A percentile compares a stretch with the other conserved stretches of the same genome.
phyloP scores from a whole-genome alignment of 495 filamentous ascomycete genomes.

The Penicillium diatomitis region DNA sequence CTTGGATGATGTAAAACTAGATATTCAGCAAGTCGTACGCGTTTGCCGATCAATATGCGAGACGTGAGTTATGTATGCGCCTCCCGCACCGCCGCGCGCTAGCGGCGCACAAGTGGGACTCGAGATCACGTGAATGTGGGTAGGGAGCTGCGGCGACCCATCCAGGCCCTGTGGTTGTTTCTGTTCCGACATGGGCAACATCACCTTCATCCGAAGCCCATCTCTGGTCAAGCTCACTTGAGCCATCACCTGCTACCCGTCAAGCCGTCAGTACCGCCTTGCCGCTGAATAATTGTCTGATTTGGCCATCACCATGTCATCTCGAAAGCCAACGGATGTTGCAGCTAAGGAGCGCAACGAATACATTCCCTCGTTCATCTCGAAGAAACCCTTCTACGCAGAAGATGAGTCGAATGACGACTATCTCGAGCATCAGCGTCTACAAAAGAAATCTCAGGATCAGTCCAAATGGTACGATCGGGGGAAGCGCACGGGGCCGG shows the following conservation, averaged over 20 bases:
- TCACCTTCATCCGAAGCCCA: background rate
- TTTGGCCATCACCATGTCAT: conserved; percentile 24
- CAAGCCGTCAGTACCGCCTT: no score
- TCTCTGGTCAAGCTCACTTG: no score
- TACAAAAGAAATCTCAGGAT: conserved; percentile 54
- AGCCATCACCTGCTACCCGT: no score
- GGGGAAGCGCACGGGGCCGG: conserved; percentile 67
- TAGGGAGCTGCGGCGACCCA: background rate
- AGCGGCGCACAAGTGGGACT: conserved; percentile 16
- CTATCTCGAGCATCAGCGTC: conserved; percentile 94
- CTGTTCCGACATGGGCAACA: background rate
- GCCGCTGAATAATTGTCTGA: background rate
- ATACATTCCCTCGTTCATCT: conserved; percentile 97
- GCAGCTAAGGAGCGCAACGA: conserved; percentile 79
- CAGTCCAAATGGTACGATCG: conserved; percentile 86
- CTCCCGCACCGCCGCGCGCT: background rate
- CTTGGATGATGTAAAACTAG: background rate
- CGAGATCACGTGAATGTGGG: conserved; percentile 23
- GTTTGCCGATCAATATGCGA: background rate
- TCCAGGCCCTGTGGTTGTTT: no score
- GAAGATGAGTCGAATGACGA: conserved; percentile 74
- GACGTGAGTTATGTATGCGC: conserved; percentile 7
- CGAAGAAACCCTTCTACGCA: conserved; percentile 95
- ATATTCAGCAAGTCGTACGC: background rate
- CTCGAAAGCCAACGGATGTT: conserved; percentile 40